These are phyloP conservation scores for Aspergillus unguis DNA, from an alignment of 2,329 filamentous ascomycete genomes.

Conservation along the genomic window DNA sequence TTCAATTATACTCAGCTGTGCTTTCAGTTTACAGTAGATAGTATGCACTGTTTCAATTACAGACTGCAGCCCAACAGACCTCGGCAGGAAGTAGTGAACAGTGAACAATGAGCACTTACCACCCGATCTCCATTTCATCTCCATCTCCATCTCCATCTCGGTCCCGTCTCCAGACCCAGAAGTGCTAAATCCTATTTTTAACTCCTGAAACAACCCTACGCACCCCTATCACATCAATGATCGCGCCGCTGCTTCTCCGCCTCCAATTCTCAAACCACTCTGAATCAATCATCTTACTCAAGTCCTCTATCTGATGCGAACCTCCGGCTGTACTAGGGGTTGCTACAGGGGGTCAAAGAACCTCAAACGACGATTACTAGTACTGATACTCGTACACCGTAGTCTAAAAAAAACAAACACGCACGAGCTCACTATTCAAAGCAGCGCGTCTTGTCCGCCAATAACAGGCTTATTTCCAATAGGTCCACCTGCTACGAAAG, in stretches of 20 bases:
- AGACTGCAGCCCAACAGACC: not conserved
- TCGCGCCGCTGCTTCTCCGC: not conserved
- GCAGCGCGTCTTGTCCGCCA: constrained; percentile 17
- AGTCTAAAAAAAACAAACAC: no score
- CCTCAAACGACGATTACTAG: no score
- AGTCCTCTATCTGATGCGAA: not conserved
- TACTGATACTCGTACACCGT: not conserved
- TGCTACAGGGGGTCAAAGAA: no score
- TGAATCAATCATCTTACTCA: not conserved
- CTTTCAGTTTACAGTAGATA: no score
- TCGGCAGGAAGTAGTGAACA: not conserved
- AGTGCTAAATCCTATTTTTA: not conserved
- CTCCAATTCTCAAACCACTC: constrained; percentile 5
- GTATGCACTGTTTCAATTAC: not conserved
- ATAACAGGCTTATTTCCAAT: constrained; percentile 4
- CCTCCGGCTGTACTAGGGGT: not conserved
- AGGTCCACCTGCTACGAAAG: not conserved
- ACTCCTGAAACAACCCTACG: constrained; percentile 9
- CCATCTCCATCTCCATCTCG: no score
- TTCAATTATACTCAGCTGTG: no score
- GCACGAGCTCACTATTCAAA: no score
- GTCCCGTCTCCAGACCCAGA: no score
- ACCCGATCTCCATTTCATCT: not conserved
- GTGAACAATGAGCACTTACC: not conserved
- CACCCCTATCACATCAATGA: constrained; percentile 9